A percentile compares a stretch with the other conserved stretches of the same genome.
Conservation (phyloP, 106 monocot species). For the Phalaenopsis equestris region DNA sequence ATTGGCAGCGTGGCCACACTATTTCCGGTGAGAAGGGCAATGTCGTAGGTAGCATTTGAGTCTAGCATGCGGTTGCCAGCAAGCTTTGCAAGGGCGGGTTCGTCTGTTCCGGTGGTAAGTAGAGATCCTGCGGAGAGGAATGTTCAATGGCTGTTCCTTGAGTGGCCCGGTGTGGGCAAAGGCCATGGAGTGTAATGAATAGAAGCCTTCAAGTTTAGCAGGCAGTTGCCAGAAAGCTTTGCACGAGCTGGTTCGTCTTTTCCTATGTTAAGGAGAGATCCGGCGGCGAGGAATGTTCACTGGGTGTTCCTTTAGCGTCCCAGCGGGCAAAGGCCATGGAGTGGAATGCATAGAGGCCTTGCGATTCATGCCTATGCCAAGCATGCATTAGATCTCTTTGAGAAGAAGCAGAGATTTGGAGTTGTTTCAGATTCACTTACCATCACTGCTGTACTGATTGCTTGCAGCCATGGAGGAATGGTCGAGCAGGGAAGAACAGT, state of each 20-base stretch:
- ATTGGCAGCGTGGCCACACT: not conserved
- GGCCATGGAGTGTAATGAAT: constrained; percentile 8
- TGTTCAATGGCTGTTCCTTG: constrained; percentile 92
- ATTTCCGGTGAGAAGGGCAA: constrained; percentile 3
- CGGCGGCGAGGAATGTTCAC: too few relatives aligned
- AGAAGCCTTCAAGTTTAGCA: too few relatives aligned
- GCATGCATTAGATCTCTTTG: constrained; percentile 45
- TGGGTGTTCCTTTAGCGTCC: too few relatives aligned
- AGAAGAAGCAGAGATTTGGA: constrained; percentile 46
- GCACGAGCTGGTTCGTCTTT: too few relatives aligned
- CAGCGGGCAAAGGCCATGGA: constrained; percentile 28
- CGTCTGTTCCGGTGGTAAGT: not conserved
- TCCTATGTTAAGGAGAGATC: too few relatives aligned
- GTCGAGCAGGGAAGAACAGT: constrained; percentile 36
- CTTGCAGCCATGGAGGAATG: constrained; percentile 46
- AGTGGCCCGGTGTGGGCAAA: constrained; percentile 93
- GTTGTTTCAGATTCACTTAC: constrained; percentile 44
- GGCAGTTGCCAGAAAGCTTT: too few relatives aligned
- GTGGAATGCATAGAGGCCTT: constrained; percentile 55
- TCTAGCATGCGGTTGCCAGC: constrained; percentile 16
- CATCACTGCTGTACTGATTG: constrained; percentile 41
- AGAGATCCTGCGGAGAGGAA: constrained; percentile 25
- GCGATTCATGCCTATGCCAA: constrained; percentile 35
- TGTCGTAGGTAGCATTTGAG: constrained; percentile 27
- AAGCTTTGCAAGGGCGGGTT: not conserved